Percentiles rank a stretch among this genome's conserved stretches.
phyloP scores from a whole-genome alignment of 257 asterid genomes.

The Plantago major region DNA sequence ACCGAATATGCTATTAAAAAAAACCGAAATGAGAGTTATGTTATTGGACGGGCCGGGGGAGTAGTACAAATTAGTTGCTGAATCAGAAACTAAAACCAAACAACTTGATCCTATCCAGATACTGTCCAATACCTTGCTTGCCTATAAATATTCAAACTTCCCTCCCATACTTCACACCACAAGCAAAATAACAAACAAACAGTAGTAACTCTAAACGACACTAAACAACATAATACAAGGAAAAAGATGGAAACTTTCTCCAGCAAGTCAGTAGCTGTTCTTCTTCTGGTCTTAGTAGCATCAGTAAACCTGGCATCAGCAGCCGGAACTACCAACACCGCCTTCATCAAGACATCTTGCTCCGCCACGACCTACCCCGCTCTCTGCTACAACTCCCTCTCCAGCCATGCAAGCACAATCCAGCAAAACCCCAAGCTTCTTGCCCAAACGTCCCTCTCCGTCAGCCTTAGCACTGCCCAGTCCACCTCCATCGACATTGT shows the following conservation, averaged over 20 bases:
- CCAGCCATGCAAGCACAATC: slow-evolving; percentile 39
- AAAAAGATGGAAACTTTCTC: slow-evolving; percentile 29
- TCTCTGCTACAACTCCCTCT: slow-evolving; percentile 62
- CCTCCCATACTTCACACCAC: slow-evolving; percentile 8
- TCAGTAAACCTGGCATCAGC: slow-evolving; percentile 16
- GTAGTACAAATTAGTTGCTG: background rate
- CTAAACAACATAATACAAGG: background rate
- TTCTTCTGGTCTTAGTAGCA: slow-evolving; percentile 21
- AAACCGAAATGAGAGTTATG: too few species aligned
- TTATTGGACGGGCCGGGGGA: too few species aligned
- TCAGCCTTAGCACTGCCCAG: slow-evolving; percentile 35
- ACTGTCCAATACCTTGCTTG: background rate
- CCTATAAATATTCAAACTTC: slow-evolving; percentile 12
- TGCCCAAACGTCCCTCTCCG: slow-evolving; percentile 55
- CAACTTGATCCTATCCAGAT: background rate
- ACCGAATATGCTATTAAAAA: too few species aligned
- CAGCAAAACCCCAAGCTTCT: slow-evolving; percentile 45
- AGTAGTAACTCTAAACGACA: background rate
- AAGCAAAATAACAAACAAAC: slow-evolving; percentile 9
- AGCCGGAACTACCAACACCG: slow-evolving; percentile 26
- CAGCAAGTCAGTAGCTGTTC: slow-evolving; percentile 11
- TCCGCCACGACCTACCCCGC: slow-evolving; percentile 57
- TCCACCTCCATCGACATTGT: slow-evolving; percentile 41
- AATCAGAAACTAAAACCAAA: background rate
- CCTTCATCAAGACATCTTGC: slow-evolving; percentile 58